Evolutionary conservation across 2,329 filamentous ascomycete genomes (phyloP), one percentile per base, ranked within the genome.

Genomic region (Trichoderma lentiforme): DNA sequence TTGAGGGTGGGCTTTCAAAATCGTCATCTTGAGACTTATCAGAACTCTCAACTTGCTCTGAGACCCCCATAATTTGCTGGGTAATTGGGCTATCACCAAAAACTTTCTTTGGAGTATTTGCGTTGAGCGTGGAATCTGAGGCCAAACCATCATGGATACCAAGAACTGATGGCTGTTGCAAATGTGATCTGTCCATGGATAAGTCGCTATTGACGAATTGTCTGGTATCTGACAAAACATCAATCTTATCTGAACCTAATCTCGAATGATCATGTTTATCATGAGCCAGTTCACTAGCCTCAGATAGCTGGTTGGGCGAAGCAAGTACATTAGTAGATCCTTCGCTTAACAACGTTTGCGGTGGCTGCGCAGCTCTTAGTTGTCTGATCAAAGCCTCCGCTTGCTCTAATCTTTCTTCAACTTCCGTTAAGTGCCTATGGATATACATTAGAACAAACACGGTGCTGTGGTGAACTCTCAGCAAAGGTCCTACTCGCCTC

Each of bases 391-490:
- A 70, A 0, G 75, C 78, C 70, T 81, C 80, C 1, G 80, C 79
- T 68, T 77, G 76, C 69, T 82, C 80, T 24, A 85, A 75, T 21
- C 82, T 79, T 34, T 79, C 80, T 73, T 85, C 84, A 6, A 85
- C 82, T 64, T 84, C 81, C 0, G 83, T 85, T 21, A 86, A 77
- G 73, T 82, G 80, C 72, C 81, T 82, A 39, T 57, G 47, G 8
- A 56, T 12, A 15, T 28, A 30, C 12, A 70, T 76, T 65, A 76
- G 73, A 36, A 43, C 18, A 57, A 64, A 12, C 30, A 36, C 7
- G 6, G 11, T 15, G 26, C 12, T 18, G 4, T 21, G 2, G 4
- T 60, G 12, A 26, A 26, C 14, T 12, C 11, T 11, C 11, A 63
- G 56, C 11, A 70, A 32, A 26, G 21, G 6, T 21, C 21, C 6